These are phyloP conservation scores for Sungouiella thailandica DNA, from an alignment of 805 yeast genomes.

Conservation along the genomic window DNA sequence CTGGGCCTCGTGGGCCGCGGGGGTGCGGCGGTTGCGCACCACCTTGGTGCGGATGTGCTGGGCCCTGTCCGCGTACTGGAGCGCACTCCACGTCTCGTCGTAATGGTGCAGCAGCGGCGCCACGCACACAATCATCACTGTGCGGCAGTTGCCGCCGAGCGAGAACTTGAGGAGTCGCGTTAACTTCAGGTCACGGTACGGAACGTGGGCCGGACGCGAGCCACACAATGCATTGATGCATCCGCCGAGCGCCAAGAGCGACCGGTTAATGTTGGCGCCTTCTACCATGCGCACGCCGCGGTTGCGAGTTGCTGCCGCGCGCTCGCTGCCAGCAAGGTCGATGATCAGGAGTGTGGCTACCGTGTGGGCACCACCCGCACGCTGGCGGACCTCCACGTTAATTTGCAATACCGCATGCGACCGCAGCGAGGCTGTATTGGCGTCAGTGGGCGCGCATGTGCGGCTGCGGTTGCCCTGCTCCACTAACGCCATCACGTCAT, in stretches of 20 bases:
- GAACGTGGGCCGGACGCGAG: conserved; percentile 67
- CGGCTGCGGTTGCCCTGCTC: conserved; percentile 68
- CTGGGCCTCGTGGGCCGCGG: conserved; percentile 80
- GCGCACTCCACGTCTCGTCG: conserved; percentile 88
- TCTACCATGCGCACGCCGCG: conserved; percentile 77
- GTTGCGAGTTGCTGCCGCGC: conserved; percentile 87
- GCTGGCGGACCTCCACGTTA: conserved; percentile 55
- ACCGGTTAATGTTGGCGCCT: conserved; percentile 91
- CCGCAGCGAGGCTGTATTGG: conserved; percentile 84
- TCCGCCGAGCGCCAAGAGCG: conserved; percentile 84
- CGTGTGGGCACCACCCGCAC: conserved; percentile 63
- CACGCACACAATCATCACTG: conserved; percentile 93
- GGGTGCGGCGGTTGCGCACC: conserved; percentile 64
- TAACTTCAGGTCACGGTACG: conserved; percentile 86
- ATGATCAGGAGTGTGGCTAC: conserved; percentile 81
- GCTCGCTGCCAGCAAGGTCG: conserved; percentile 92
- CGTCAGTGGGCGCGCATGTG: conserved; percentile 83
- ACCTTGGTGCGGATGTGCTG: conserved; percentile 84
- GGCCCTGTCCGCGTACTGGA: conserved; percentile 88
- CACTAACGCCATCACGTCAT: conserved; percentile 76
- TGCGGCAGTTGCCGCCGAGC: conserved; percentile 89
- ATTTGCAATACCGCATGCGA: conserved; percentile 93
- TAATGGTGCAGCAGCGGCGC: conserved; percentile 84
- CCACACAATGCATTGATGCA: conserved; percentile 91
- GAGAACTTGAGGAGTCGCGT: conserved; percentile 86